Base-by-base conservation (phyloP, 2,329 filamentous ascomycete genomes). In the Dryadomyces quercivorus region DNA sequence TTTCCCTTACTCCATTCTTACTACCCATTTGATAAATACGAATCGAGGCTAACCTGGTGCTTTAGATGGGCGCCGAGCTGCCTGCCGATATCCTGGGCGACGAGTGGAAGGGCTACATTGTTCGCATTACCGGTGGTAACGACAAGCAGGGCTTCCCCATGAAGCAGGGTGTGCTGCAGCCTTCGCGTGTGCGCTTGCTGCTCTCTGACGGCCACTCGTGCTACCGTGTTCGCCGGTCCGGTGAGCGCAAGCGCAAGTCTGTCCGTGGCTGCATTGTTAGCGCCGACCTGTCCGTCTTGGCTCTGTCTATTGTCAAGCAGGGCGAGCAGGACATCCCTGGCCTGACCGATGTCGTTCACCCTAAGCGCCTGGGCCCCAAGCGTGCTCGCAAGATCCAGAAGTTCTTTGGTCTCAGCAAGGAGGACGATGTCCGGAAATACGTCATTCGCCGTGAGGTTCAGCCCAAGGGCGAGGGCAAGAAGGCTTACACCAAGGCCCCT, bases 111-210 rank as follows among this genome's bases (percentile, higher is more conserved):
- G 93, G 93, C 76, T 98, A 98, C 82, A 85, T 98, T 80, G 90
- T 98, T 86, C 86, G 84, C 74, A 97, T 98, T 81, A 98, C 93
- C 69, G 94, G 93, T 71, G 93, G 94, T 73, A 98, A 98, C 87
- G 93, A 98, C 88, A 98, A 98, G 89, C 94, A 98, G 83, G 93
- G 93, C 81, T 98, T 98, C 85, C 93, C 93, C 67, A 98, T 98
- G 93, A 98, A 98, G 90, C 94, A 98, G 86, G 93, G 93, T 82
- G 88, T 95, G 74, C 92, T 98, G 83, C 88, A 95, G 76, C 91
- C 93, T 69, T 93, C 88, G 74, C 93, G 93, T 93, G 93, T 96
- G 78, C 86, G 88, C 66, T 90, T 98, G 65, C 87, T 98, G 69
- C 89, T 98, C 71, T 72, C 86, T 72, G 90, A 95, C 56, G 93